These are phyloP conservation scores for Beauveria caledonica DNA, from an alignment of 2,329 filamentous ascomycete species.

Conservation along the genomic window DNA sequence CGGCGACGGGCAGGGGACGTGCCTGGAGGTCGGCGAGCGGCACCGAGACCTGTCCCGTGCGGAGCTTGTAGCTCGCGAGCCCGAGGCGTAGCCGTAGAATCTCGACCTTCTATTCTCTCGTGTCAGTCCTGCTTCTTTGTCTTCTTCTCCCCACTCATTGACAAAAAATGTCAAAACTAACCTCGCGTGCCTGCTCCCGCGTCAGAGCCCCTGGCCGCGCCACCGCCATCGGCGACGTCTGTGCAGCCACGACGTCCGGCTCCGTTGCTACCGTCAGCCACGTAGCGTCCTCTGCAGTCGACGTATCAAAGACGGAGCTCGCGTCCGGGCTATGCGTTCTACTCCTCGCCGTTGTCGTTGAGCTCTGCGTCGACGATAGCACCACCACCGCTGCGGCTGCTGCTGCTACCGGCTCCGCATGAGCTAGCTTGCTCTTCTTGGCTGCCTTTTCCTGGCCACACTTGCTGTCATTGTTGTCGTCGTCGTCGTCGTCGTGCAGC, in stretches of 20 bases:
- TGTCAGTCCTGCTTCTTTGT: slow-evolving; percentile 4
- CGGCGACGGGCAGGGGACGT: slow-evolving; percentile 20
- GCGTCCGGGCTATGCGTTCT: slow-evolving; percentile 31
- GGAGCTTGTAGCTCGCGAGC: slow-evolving; percentile 67
- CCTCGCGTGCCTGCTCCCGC: slow-evolving; percentile 45
- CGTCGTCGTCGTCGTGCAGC: slow-evolving; percentile 14
- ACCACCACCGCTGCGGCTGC: too few relatives aligned
- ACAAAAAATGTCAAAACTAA: slow-evolving; percentile 20
- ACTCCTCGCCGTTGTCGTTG: slow-evolving; percentile 12
- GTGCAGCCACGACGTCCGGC: slow-evolving; percentile 14
- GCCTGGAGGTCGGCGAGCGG: slow-evolving; percentile 52
- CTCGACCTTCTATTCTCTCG: slow-evolving; percentile 47
- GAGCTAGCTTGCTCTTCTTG: slow-evolving; percentile 27
- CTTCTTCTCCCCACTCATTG: not conserved
- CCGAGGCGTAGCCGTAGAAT: slow-evolving; percentile 60
- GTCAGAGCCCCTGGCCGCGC: slow-evolving; percentile 26
- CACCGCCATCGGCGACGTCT: not conserved
- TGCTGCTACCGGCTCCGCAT: not conserved
- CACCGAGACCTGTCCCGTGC: slow-evolving; percentile 60
- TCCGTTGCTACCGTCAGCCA: slow-evolving; percentile 43
- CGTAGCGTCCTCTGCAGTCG: slow-evolving; percentile 33
- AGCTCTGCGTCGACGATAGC: slow-evolving; percentile 11
- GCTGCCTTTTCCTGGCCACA: slow-evolving; percentile 14
- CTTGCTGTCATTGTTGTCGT: not conserved
- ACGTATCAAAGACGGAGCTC: slow-evolving; percentile 43